These are phyloP conservation scores for Talaromyces liani DNA, from an alignment of 495 filamentous ascomycete species.

Conservation along the genomic window DNA sequence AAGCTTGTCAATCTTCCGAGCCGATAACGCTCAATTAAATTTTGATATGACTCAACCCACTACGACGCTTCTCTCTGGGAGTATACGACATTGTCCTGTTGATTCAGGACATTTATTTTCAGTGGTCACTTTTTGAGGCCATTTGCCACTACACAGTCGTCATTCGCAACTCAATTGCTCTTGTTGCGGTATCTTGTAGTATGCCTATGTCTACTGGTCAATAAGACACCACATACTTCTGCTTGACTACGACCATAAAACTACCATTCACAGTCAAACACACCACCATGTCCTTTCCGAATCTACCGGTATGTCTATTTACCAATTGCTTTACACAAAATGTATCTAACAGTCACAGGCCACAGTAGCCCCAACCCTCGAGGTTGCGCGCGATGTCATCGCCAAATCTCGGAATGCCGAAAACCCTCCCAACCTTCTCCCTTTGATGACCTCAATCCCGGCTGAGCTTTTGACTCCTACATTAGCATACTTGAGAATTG, in stretches of 20 bases:
- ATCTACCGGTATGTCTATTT: not conserved
- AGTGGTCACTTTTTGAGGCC: not conserved
- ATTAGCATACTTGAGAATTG: constrained; percentile 82
- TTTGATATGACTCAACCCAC: not conserved
- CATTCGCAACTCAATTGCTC: not conserved
- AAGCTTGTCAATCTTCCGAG: not conserved
- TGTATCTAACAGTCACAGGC: constrained; percentile 16
- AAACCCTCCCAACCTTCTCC: constrained; percentile 73
- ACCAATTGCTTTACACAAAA: not conserved
- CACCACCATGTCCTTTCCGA: not conserved
- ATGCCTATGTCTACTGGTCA: not conserved
- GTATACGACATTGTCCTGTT: not conserved
- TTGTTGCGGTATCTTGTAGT: not conserved
- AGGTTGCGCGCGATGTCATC: constrained; percentile 45
- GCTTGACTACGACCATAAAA: not conserved
- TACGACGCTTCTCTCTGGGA: not conserved
- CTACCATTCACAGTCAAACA: not conserved
- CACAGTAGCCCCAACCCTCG: constrained; percentile 32
- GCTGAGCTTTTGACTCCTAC: constrained; percentile 90
- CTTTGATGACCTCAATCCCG: constrained; percentile 76
- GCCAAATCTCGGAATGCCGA: constrained; percentile 35
- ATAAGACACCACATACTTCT: not conserved
- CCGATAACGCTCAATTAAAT: not conserved
- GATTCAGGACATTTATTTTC: not conserved
- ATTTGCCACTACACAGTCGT: not conserved